Evolutionary conservation across 176 grass and related monocot genomes (phyloP).

Genomic region (Metroxylon sagu): DNA sequence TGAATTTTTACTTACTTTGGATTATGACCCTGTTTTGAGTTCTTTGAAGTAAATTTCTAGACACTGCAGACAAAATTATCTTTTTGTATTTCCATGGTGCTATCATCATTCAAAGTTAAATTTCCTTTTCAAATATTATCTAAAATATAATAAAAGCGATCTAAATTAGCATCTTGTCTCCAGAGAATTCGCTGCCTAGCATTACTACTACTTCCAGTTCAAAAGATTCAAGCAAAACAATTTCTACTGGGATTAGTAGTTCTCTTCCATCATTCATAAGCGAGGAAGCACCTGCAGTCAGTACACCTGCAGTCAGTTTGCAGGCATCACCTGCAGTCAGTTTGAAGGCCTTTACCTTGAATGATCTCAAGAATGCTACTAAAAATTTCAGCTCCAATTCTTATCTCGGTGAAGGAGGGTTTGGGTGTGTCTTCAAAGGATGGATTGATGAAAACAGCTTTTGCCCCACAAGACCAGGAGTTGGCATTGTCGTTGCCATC

Average conservation of each 20-base stretch:
- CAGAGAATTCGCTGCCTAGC: slow-evolving; percentile 33
- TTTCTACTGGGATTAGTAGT: slow-evolving; percentile 3
- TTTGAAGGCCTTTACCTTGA: slow-evolving; percentile 59
- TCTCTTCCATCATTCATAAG: slow-evolving; percentile 11
- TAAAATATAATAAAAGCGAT: background rate
- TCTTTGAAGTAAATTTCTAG: too few relatives aligned
- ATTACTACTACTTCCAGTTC: slow-evolving; percentile 22
- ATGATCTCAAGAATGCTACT: slow-evolving; percentile 53
- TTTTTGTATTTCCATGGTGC: too few relatives aligned
- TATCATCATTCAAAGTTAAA: too few relatives aligned
- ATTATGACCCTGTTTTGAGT: too few relatives aligned
- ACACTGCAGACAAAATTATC: too few relatives aligned
- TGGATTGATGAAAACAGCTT: slow-evolving; percentile 75
- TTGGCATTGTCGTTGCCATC: slow-evolving; percentile 62
- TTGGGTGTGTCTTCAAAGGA: slow-evolving; percentile 86
- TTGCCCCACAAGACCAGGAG: slow-evolving; percentile 46
- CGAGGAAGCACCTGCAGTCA: background rate
- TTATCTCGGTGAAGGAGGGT: slow-evolving; percentile 75
- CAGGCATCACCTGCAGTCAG: background rate
- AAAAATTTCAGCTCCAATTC: slow-evolving; percentile 61
- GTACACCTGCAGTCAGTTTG: too few relatives aligned
- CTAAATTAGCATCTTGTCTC: slow-evolving; percentile 1
- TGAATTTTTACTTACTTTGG: too few relatives aligned
- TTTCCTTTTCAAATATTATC: too few relatives aligned
- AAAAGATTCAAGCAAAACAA: slow-evolving; percentile 23